Percentiles rank a stretch among this genome's conserved stretches.
Conservation (phyloP, 352 stramenopile species). For the Phytophthora palmivora region DNA sequence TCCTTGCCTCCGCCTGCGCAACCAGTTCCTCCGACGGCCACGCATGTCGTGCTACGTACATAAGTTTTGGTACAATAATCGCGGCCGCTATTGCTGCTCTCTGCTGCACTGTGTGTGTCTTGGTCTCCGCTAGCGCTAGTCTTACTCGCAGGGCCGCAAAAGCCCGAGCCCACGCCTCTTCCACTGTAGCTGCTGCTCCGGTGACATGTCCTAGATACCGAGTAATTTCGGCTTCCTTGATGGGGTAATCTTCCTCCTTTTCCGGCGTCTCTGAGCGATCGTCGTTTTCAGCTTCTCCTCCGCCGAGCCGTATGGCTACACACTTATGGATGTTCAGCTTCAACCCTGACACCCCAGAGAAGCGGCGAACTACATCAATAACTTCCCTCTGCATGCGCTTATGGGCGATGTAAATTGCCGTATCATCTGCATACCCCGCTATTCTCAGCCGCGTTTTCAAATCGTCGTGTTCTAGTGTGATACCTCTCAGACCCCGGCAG, state of each 20-base stretch:
- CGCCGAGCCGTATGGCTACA: not conserved
- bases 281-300: not conserved
- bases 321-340: constrained; percentile 6
- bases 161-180: not conserved
- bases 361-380: not conserved
- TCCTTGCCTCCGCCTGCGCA: not conserved
- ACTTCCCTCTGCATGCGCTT: not conserved
- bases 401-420: constrained; percentile 1
- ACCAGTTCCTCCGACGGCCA: not conserved
- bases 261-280: not conserved
- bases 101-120: constrained; percentile 4
- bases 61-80: constrained; percentile 3
- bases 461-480: not conserved
- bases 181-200: not conserved
- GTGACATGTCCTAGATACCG: no score
- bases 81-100: not conserved
- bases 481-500: not conserved
- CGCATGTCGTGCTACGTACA: constrained; percentile 8
- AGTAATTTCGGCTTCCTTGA: no score
- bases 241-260: not conserved
- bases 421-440: constrained; percentile 12
- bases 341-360: not conserved
- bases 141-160: not conserved
- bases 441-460: not conserved
- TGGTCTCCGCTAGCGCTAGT: not conserved